Evolutionary conservation across 257 asterid genomes (phyloP).

Genomic region (Primulina huaijiensis): DNA sequence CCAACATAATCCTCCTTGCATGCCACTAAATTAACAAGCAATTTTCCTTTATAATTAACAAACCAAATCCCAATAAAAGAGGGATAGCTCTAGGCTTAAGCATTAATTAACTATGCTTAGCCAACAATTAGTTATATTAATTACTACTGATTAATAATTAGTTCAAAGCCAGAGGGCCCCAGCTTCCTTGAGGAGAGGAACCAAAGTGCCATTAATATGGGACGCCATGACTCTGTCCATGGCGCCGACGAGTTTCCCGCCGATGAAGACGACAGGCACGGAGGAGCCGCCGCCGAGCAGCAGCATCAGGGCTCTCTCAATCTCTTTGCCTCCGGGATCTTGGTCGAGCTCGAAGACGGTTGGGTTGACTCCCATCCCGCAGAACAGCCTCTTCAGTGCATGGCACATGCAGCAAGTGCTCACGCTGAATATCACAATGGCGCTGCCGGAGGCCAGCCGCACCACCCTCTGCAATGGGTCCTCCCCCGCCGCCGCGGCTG

Average conservation of each 20-base stretch:
- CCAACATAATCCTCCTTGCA: too few relatives aligned
- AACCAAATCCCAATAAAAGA: too few relatives aligned
- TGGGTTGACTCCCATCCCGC: conserved; percentile 60
- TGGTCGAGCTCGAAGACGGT: conserved; percentile 57
- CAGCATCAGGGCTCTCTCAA: conserved; percentile 38
- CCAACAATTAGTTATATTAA: too few relatives aligned
- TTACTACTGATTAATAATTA: too few relatives aligned
- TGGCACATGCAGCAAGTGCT: conserved; percentile 69
- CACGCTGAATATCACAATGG: conserved; percentile 54
- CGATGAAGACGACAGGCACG: conserved; percentile 54
- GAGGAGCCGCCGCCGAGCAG: conserved; percentile 42
- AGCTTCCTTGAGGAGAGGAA: conserved; percentile 58
- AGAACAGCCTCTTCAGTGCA: conserved; percentile 52
- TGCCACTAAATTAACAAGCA: too few relatives aligned
- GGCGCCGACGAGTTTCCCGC: conserved; percentile 53
- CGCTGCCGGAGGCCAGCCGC: conserved; percentile 46
- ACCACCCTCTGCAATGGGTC: conserved; percentile 36
- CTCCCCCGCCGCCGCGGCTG: too few relatives aligned
- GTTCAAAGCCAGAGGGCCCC: conserved; percentile 64
- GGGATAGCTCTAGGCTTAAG: too few relatives aligned
- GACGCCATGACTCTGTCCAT: conserved; percentile 66
- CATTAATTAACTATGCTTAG: too few relatives aligned
- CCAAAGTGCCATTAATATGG: conserved; percentile 48
- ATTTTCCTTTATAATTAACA: too few relatives aligned
- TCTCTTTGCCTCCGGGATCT: conserved; percentile 42